Conservation (phyloP, 495 filamentous ascomycete genomes). For the Aspergillus heteromorphus region DNA sequence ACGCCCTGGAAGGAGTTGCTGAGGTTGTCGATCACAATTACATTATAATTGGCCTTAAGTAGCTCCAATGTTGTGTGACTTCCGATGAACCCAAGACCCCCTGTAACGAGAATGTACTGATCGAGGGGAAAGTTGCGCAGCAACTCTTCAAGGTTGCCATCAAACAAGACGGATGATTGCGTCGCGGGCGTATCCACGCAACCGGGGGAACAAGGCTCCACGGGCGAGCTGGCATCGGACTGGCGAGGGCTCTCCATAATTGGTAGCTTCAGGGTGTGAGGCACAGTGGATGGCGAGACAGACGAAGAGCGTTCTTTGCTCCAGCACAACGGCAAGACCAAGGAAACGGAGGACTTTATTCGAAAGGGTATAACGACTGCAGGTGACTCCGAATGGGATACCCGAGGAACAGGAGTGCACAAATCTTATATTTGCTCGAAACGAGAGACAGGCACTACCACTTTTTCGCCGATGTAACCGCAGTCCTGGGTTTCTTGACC, state of each 20-base stretch:
- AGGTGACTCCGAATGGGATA: slow-evolving; percentile 11
- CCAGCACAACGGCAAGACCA: not conserved
- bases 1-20: slow-evolving; percentile 54
- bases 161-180: slow-evolving; percentile 36
- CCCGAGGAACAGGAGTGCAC: slow-evolving; percentile 14
- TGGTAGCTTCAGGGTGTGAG: slow-evolving; percentile 5
- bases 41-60: slow-evolving; percentile 56
- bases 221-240: slow-evolving; percentile 30
- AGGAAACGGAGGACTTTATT: slow-evolving; percentile 4
- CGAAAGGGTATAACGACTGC: slow-evolving; percentile 6
- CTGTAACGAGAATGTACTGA: slow-evolving; percentile 54
- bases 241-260: slow-evolving; percentile 30
- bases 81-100: slow-evolving; percentile 63
- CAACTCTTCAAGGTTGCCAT: slow-evolving; percentile 33
- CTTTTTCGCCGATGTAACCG: slow-evolving; percentile 22
- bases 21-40: slow-evolving; percentile 60
- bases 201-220: slow-evolving; percentile 30
- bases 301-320: slow-evolving; percentile 3
- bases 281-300: slow-evolving; percentile 7
- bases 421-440: slow-evolving; percentile 22
- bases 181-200: slow-evolving; percentile 38
- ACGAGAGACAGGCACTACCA: slow-evolving; percentile 7
- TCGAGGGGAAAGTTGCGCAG: slow-evolving; percentile 30
- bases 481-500: not conserved
- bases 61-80: slow-evolving; percentile 60